A percentile compares a stretch with the other conserved stretches of the same genome.
Evolutionary conservation across 495 filamentous ascomycete genomes (phyloP).

Genomic region (Neurospora sp.): DNA sequence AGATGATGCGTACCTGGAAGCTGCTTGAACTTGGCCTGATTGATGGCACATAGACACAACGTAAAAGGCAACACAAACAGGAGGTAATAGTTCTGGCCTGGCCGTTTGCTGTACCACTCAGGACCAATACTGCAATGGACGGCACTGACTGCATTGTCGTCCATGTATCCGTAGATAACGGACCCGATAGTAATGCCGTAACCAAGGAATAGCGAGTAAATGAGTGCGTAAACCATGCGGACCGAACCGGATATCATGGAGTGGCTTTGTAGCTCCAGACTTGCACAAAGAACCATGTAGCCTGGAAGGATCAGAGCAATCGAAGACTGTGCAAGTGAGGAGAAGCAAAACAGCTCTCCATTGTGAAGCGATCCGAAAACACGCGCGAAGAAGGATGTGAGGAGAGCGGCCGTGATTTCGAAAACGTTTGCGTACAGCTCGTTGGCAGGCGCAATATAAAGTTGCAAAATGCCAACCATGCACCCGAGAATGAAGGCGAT

Average conservation of each 20-base stretch:
- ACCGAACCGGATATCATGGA: constrained; percentile 85
- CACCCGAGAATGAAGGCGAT: constrained; percentile 79
- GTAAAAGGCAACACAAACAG: constrained; percentile 76
- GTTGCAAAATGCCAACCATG: constrained; percentile 71
- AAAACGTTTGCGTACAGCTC: constrained; percentile 83
- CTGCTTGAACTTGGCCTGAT: constrained; percentile 85
- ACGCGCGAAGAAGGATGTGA: constrained; percentile 83
- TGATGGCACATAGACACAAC: constrained; percentile 72
- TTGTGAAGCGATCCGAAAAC: constrained; percentile 75
- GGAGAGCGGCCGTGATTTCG: constrained; percentile 75
- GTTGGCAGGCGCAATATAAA: constrained; percentile 68
- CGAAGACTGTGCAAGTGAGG: constrained; percentile 77
- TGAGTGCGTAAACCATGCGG: constrained; percentile 91
- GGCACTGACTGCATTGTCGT: constrained; percentile 59
- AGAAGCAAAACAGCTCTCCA: constrained; percentile 77
- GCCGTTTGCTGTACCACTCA: constrained; percentile 38
- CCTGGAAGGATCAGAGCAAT: constrained; percentile 91
- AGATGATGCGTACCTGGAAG: constrained; percentile 59
- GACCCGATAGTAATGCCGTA: constrained; percentile 95
- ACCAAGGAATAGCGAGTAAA: constrained; percentile 92
- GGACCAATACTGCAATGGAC: constrained; percentile 50
- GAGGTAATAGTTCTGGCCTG: constrained; percentile 52
- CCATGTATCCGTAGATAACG: constrained; percentile 75
- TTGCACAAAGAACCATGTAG: constrained; percentile 55
- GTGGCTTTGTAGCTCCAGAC: constrained; percentile 77